Evolutionary conservation across 2,329 filamentous ascomycete species (phyloP).

Genomic region (Aureobasidium mangrovei): DNA sequence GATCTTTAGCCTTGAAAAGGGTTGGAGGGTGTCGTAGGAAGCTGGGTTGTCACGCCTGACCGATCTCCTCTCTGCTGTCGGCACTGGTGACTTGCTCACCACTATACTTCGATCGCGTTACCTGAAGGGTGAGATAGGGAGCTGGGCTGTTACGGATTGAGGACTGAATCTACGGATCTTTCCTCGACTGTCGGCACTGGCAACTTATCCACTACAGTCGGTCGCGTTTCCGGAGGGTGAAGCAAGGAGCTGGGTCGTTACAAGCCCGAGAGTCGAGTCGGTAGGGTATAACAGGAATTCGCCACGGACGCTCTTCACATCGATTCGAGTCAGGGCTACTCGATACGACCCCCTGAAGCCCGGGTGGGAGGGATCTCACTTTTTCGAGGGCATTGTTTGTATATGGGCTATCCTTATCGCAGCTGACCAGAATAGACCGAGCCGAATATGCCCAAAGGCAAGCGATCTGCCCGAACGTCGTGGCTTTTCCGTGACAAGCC

Average conservation of each 20-base stretch:
- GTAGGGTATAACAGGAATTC: neutral
- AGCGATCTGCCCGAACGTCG: neutral
- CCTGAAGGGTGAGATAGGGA: conserved; percentile 3
- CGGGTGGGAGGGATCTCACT: conserved; percentile 10
- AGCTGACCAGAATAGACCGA: neutral
- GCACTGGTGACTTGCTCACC: conserved; percentile 5
- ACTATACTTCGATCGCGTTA: neutral
- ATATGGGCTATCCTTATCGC: neutral
- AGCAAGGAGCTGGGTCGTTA: conserved; percentile 7
- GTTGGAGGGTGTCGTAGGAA: too few species aligned
- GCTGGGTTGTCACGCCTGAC: too few species aligned
- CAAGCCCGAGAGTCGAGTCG: neutral
- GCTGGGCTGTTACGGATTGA: neutral
- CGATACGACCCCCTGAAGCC: conserved; percentile 2
- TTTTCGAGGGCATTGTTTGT: conserved; percentile 2
- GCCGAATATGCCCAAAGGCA: neutral
- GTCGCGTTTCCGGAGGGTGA: conserved; percentile 1
- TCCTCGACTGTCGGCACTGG: conserved; percentile 1
- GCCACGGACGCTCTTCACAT: neutral
- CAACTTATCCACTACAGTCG: neutral
- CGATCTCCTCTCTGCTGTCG: too few species aligned
- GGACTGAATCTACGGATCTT: neutral
- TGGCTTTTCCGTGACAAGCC: conserved; percentile 13
- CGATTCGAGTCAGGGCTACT: conserved; percentile 8
- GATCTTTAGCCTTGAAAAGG: too few species aligned